Conservation (phyloP, 1,284 basidiomycete genomes). For the Wallemia hederae region DNA sequence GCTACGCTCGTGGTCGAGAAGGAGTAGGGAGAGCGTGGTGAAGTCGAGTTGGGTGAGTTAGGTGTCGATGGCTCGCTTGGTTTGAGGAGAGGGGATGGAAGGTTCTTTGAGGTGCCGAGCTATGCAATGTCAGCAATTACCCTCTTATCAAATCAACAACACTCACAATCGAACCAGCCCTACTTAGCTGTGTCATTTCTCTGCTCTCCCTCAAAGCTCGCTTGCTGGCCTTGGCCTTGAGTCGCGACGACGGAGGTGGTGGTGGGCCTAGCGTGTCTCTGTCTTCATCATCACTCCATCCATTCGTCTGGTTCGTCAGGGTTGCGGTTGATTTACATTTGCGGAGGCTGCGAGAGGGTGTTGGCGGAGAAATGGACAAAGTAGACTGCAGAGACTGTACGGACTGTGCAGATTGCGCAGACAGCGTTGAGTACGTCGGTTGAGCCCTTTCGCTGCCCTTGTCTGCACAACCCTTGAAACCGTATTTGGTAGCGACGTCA, state of each 20-base stretch:
- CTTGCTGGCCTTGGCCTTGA: background rate
- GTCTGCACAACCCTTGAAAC: background rate
- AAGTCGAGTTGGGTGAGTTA: background rate
- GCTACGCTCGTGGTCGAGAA: background rate
- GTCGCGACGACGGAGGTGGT: background rate
- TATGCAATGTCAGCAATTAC: background rate
- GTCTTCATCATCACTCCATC: background rate
- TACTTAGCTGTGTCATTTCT: background rate
- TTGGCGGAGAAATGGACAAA: background rate
- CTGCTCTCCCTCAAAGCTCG: background rate
- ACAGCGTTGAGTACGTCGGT: too few relatives aligned
- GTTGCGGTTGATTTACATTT: background rate
- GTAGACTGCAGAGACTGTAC: background rate
- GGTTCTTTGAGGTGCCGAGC: background rate
- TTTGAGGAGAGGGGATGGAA: background rate
- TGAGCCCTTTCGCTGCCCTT: background rate
- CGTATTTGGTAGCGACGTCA: background rate
- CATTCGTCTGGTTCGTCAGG: background rate
- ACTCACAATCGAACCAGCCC: background rate
- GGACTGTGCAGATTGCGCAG: background rate
- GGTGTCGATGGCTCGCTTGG: background rate
- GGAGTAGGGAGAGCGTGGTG: background rate
- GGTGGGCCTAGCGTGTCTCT: background rate
- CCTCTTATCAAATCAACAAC: background rate
- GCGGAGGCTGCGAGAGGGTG: background rate